A percentile compares a stretch with the other conserved stretches of the same genome.
These are phyloP conservation scores for Leishmania martiniquensis DNA, from an alignment of 208 protist genomes.

Conservation along the genomic window DNA sequence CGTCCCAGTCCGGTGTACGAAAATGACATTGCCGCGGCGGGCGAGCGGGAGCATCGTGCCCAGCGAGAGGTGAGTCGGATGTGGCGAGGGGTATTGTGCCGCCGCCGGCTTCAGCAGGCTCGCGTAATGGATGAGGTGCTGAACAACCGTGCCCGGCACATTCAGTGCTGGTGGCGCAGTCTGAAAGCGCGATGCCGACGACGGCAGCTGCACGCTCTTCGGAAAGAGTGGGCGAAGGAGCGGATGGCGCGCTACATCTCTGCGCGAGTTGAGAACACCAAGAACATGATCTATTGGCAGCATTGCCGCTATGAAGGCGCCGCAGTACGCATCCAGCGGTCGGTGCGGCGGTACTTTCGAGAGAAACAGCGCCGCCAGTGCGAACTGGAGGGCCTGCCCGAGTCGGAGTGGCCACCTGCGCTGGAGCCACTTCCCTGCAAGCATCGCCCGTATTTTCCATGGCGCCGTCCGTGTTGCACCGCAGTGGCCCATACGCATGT, in stretches of 20 bases:
- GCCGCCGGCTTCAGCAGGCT: conserved; percentile 57
- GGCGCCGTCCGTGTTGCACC: conserved; percentile 31
- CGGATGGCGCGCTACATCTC: conserved; percentile 43
- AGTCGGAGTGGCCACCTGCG: conserved; percentile 35
- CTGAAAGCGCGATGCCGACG: conserved; percentile 40
- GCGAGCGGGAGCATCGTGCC: conserved; percentile 62
- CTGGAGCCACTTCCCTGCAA: conserved; percentile 38
- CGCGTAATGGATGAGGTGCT: conserved; percentile 46
- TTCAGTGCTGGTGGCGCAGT: conserved; percentile 87
- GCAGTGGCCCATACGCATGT: not conserved
- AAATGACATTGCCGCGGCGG: conserved; percentile 64
- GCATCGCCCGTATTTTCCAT: conserved; percentile 70
- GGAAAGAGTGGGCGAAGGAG: conserved; percentile 55
- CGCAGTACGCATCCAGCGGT: conserved; percentile 66
- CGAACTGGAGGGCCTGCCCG: conserved; percentile 22
- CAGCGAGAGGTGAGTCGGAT: conserved; percentile 68
- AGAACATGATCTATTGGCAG: conserved; percentile 82
- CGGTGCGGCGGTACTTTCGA: conserved; percentile 67
- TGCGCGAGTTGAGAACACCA: conserved; percentile 43
- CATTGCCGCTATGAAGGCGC: conserved; percentile 62
- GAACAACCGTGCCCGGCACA: conserved; percentile 51
- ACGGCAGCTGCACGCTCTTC: conserved; percentile 38
- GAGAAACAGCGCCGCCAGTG: conserved; percentile 23
- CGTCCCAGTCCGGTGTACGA: conserved; percentile 43
- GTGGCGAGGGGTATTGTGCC: conserved; percentile 81